Evolutionary conservation across 345 rosid genomes (phyloP), one percentile per base, ranked within the genome.

Genomic region (Excoecaria agallocha): DNA sequence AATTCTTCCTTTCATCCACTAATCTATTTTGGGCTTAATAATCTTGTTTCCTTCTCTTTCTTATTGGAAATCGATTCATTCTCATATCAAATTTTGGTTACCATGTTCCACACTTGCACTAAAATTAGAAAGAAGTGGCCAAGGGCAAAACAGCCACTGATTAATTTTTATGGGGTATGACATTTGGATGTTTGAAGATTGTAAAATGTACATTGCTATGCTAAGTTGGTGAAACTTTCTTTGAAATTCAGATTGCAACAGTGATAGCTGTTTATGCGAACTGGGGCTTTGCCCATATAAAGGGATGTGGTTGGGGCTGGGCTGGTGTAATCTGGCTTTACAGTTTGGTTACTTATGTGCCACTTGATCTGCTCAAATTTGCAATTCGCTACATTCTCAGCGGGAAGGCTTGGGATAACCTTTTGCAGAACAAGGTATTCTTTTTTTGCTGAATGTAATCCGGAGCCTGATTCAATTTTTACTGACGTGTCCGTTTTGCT

Each of bases 271-370:
- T 91, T 22, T 90, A 93, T 79, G 97, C 98, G 9, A 79, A 90
- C 35, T 93, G 97, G 97, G 82, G 79, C 38, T 91, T 93, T 66
- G 97, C 98, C 0, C 69, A 64, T 25, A 84, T 91, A 48, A 12
- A 87, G 82, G 97, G 98, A 1, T 59, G 78, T 1, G 93, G 98
- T n/a, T 93, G 97, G 98, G 97, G 93, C 57, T 93, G 97, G 98
- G 95, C 97, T 9, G 98, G 98, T 48, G 95, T 91, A n/a, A 88
- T 91, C 75, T 93, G 97, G 98, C 82, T 93, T 8, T 93, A 88
- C 76, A 91, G 92, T 60, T 12, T 93, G 68, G 84, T 88, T n/a
- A 87, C 93, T 0, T 93, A 88, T 50, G 5, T 89, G 68, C 98
- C 97, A 3, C 94, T 93, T 2, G 97, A 93, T 75, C n/a, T 89